Evolutionary conservation across 257 asterid species (phyloP).

Genomic region (Scutellaria minor): DNA sequence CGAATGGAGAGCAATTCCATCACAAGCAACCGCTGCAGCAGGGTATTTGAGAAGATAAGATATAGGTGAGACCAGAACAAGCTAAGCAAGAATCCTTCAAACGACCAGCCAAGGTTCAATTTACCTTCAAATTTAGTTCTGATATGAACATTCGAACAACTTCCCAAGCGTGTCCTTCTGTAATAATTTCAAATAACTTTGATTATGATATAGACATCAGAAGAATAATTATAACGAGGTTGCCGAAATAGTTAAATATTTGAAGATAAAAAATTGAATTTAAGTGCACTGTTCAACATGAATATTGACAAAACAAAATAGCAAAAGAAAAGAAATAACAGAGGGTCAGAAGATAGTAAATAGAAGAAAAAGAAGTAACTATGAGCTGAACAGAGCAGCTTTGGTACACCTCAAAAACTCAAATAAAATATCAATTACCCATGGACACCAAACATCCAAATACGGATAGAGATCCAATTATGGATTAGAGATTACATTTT

Average conservation of each 20-base stretch:
- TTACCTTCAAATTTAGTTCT: slow-evolving; percentile 72
- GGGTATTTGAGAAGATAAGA: slow-evolving; percentile 33
- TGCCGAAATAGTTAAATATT: slow-evolving; percentile 5
- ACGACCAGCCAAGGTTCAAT: slow-evolving; percentile 31
- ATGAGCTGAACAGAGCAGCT: slow-evolving; percentile 14
- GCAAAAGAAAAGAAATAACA: background rate
- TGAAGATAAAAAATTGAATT: slow-evolving; percentile 2
- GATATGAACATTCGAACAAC: slow-evolving; percentile 69
- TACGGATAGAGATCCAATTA: background rate
- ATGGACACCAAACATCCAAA: background rate
- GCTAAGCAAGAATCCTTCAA: slow-evolving; percentile 8
- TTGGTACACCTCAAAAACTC: background rate
- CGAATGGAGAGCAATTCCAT: slow-evolving; percentile 63
- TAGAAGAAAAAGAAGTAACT: background rate
- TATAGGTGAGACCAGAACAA: slow-evolving; percentile 1
- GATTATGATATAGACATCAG: slow-evolving; percentile 10
- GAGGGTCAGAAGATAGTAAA: background rate
- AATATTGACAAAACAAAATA: slow-evolving; percentile 6
- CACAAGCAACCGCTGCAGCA: slow-evolving; percentile 74
- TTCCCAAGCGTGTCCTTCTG: slow-evolving; percentile 75
- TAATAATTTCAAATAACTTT: slow-evolving; percentile 34
- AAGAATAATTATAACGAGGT: slow-evolving; percentile 2
- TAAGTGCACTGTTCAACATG: background rate
- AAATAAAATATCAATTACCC: background rate
- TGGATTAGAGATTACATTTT: slow-evolving; percentile 12